Evolutionary conservation across 2,329 filamentous ascomycete species (phyloP), one percentile per base, ranked within the genome.

Genomic region (Aspergillus persii): DNA sequence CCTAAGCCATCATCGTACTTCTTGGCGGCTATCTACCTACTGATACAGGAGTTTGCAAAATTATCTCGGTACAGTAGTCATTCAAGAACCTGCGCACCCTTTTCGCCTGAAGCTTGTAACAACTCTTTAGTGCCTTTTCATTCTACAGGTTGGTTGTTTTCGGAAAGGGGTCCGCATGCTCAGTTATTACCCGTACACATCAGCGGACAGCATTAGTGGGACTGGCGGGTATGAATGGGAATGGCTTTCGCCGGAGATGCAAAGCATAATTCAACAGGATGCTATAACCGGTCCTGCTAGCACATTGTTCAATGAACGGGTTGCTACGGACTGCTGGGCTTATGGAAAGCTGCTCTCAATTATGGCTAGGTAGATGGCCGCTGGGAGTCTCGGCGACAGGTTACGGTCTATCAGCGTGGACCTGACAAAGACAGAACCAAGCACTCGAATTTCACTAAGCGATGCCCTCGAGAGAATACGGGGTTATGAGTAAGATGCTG

Each of bases 221-320:
- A 60, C 56, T 50, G 63, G 62, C 9, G 55, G 54, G 23, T 60
- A 55, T 29, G 52, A 12, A n/a, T 57, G 56, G 54, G 61, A 57
- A 56, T 64, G 61, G 64, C 56, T 58, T 12, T 56, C 62, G 27
- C 61, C 61, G 9, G 62, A 66, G 54, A 66, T 66, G 49, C 46
- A 56, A 47, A 26, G 33, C 15, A 47, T 31, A 8, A 50, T 56
- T 50, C 11, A n/a, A 4, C 53, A 44, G 30, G 3, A 29, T 30
- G 26, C 7, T 54, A 27, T 0, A 30, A 46, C 27, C 5, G 1
- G n/a, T 54, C 52, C 52, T 23, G 41, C 41, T 46, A 33, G 41
- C 46, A 47, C 39, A 11, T 31, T 23, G 29, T 54, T 54, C 12
- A 27, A 54, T 11, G 11, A 47, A 47, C 52, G 52, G 8, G 52